Conservation (phyloP, 2,329 filamentous ascomycete genomes). For the Cordyceps tenuipes region DNA sequence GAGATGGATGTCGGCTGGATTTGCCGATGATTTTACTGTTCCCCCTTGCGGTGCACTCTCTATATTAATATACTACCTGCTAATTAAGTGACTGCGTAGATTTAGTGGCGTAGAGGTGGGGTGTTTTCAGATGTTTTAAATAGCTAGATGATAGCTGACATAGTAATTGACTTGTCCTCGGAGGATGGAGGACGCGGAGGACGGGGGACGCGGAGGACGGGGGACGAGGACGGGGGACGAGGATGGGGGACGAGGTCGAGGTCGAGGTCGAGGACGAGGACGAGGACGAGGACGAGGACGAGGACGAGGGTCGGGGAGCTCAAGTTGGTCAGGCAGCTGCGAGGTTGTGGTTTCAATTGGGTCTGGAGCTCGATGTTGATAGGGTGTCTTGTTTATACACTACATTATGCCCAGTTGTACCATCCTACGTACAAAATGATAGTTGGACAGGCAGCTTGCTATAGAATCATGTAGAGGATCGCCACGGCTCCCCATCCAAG, state of each 20-base stretch:
- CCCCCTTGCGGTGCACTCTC: constrained; percentile 9
- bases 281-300: too few relatives aligned
- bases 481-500: background rate
- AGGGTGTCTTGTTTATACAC: background rate
- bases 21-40: constrained; percentile 12
- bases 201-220: too few relatives aligned
- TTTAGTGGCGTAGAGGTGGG: constrained; percentile 1
- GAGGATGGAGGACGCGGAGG: background rate
- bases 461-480: background rate
- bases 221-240: too few relatives aligned
- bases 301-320: background rate
- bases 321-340: background rate
- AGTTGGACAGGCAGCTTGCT: background rate
- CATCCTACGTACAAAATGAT: too few relatives aligned
- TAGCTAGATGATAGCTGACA: background rate
- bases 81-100: constrained; percentile 8
- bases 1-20: constrained; percentile 13
- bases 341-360: background rate
- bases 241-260: too few relatives aligned
- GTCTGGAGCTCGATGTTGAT: background rate
- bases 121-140: background rate
- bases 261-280: background rate
- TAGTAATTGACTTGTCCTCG: constrained; percentile 6
- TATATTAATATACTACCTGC: constrained; percentile 12
- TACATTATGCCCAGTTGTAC: background rate